Percentiles rank a stretch among this genome's conserved stretches.
phyloP scores from a whole-genome alignment of 164 flowering plant genomes.

The grape (Vitis vinifera) region DNA sequence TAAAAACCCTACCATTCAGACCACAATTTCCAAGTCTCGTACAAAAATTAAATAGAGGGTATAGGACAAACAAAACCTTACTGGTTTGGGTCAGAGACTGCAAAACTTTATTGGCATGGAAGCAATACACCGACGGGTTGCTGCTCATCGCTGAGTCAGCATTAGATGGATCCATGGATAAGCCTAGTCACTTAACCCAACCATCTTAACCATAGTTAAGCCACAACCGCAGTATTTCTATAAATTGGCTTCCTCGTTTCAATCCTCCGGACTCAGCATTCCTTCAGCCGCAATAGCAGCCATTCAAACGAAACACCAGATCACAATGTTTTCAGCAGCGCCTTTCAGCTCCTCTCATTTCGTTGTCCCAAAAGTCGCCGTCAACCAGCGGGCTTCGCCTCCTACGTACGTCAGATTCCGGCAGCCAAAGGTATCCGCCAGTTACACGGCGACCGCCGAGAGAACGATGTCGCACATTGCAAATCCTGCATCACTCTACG shows the following conservation, averaged over 20 bases:
- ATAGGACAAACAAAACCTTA: too few relatives aligned
- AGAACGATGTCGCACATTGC: slow-evolving; percentile 4
- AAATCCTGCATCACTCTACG: slow-evolving; percentile 52
- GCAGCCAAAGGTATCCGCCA: slow-evolving; percentile 19
- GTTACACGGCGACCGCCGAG: slow-evolving; percentile 26
- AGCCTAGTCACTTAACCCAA: slow-evolving; percentile 15
- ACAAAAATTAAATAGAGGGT: too few relatives aligned
- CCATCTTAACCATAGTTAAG: slow-evolving; percentile 18
- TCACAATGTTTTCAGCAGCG: too few relatives aligned
- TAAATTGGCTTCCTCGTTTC: not conserved
- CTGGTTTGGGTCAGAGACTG: too few relatives aligned
- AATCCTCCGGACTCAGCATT: not conserved
- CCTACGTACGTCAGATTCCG: slow-evolving; percentile 12
- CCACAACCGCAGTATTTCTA: not conserved
- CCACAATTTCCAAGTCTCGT: too few relatives aligned
- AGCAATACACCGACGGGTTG: slow-evolving; percentile 1
- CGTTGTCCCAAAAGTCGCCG: not conserved
- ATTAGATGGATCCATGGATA: slow-evolving; percentile 9
- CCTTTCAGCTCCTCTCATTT: slow-evolving; percentile 8
- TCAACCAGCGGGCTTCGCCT: not conserved
- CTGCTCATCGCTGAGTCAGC: slow-evolving; percentile 20
- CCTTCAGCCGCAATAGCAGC: too few relatives aligned
- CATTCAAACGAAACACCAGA: too few relatives aligned
- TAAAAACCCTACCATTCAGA: too few relatives aligned
- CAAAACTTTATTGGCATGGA: too few relatives aligned